phyloP scores from a whole-genome alignment of 192 early-diverging fungal species.

The Coemansia sp. region DNA sequence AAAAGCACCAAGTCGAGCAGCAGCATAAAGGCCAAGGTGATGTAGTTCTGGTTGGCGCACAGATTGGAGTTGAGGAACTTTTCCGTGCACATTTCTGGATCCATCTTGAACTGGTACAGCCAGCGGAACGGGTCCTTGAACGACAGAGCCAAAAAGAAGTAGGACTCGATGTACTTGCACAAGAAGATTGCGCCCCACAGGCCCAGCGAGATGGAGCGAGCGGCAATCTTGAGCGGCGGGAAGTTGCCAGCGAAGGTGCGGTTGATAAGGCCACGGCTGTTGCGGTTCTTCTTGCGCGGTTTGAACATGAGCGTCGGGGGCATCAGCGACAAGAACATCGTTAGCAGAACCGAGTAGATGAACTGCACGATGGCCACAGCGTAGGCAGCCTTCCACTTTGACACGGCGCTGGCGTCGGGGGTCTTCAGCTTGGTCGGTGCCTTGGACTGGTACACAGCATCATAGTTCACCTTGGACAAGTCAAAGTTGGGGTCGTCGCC shows the following conservation, averaged over 20 bases:
- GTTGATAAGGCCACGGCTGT: conserved; percentile 55
- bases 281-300: conserved; percentile 57
- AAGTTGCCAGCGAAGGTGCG: conserved; percentile 74
- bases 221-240: conserved; percentile 62
- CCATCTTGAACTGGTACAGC: conserved; percentile 58
- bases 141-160: conserved; percentile 78
- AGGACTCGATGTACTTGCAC: conserved; percentile 77
- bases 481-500: conserved; percentile 52
- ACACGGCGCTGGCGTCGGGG: conserved; percentile 16
- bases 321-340: conserved; percentile 64
- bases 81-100: conserved; percentile 60
- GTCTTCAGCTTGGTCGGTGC: conserved; percentile 26
- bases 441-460: conserved; percentile 32
- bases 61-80: conserved; percentile 56
- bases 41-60: conserved; percentile 65
- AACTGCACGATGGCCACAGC: conserved; percentile 68
- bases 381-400: conserved; percentile 53
- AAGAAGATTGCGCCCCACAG: conserved; percentile 71
- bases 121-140: conserved; percentile 72
- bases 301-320: conserved; percentile 64
- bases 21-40: conserved; percentile 73
- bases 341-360: conserved; percentile 64
- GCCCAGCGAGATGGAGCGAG: conserved; percentile 66
- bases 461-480: conserved; percentile 29
- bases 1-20: conserved; percentile 71